Percentiles rank a stretch among this genome's conserved stretches.
Conservation (phyloP, 768 basidiomycete species). For the Agrocybe pediades region DNA sequence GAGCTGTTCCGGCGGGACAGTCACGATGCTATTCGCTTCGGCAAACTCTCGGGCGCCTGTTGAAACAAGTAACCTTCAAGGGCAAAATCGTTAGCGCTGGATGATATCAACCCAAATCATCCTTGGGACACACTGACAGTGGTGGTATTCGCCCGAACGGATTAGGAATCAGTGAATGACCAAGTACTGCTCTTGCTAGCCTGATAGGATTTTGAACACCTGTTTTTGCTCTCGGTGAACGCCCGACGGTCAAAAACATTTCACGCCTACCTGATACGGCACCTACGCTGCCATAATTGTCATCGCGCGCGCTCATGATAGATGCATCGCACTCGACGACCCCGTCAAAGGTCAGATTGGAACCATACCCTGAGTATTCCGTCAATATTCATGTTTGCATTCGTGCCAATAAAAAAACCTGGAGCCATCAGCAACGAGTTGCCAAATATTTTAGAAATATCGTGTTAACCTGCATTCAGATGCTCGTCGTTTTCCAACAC, state of each 20-base stretch:
- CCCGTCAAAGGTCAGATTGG: conserved; percentile 76
- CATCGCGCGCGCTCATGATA: conserved; percentile 45
- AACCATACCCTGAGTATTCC: conserved; percentile 58
- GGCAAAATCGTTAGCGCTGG: neutral
- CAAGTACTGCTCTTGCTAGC: conserved; percentile 58
- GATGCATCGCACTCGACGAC: conserved; percentile 83
- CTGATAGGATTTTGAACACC: conserved; percentile 73
- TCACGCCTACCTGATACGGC: conserved; percentile 61
- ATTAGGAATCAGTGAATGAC: conserved; percentile 47
- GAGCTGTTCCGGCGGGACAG: conserved; percentile 46
- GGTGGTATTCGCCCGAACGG: conserved; percentile 70
- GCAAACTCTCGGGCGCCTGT: conserved; percentile 66
- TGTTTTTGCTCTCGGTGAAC: conserved; percentile 18
- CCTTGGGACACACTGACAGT: conserved; percentile 49
- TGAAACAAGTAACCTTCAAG: conserved; percentile 58
- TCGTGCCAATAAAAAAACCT: neutral
- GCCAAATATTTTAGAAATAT: neutral
- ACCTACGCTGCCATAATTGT: conserved; percentile 67
- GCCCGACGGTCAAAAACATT: neutral
- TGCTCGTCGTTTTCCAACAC: conserved; percentile 65
- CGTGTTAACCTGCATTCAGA: conserved; percentile 59
- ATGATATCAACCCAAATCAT: neutral
- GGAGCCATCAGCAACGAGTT: neutral
- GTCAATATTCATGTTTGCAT: neutral
- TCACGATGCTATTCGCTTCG: conserved; percentile 21